Evolutionary conservation across 768 basidiomycete species (phyloP).

Genomic region (Russula brevipes): DNA sequence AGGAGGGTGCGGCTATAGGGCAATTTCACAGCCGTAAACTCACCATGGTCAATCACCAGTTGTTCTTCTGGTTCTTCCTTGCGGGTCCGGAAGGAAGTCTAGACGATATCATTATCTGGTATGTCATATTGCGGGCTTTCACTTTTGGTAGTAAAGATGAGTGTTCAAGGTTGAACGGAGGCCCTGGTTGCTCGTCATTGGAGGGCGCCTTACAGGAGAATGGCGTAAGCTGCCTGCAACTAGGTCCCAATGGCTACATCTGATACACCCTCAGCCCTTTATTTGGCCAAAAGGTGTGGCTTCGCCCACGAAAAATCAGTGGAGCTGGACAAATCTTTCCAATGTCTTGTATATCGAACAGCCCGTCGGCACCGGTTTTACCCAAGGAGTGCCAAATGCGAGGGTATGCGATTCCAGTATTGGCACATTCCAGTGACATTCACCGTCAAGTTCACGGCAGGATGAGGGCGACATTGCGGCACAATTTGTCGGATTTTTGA

Average conservation of each 20-base stretch:
- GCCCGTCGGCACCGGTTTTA: slow-evolving; percentile 75
- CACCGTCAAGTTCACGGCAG: slow-evolving; percentile 19
- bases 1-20: slow-evolving; percentile 46
- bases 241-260: background rate
- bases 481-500: slow-evolving; percentile 55
- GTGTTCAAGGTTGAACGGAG: slow-evolving; percentile 64
- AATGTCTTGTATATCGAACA: slow-evolving; percentile 74
- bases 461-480: slow-evolving; percentile 55
- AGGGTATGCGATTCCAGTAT: slow-evolving; percentile 25
- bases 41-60: slow-evolving; percentile 35
- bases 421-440: background rate
- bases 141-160: no score
- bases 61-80: slow-evolving; percentile 85
- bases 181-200: slow-evolving; percentile 71
- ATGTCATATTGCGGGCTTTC: slow-evolving; percentile 24
- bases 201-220: slow-evolving; percentile 72
- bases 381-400: slow-evolving; percentile 62
- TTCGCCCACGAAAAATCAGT: slow-evolving; percentile 55
- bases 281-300: slow-evolving; percentile 58
- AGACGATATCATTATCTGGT: slow-evolving; percentile 77
- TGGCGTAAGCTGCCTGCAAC: slow-evolving; percentile 44
- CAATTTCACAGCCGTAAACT: background rate
- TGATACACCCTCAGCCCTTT: slow-evolving; percentile 46
- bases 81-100: slow-evolving; percentile 65
- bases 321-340: slow-evolving; percentile 77